Base-by-base conservation (phyloP, 2,329 filamentous ascomycete genomes). In the Metarhizium anisopliae region DNA sequence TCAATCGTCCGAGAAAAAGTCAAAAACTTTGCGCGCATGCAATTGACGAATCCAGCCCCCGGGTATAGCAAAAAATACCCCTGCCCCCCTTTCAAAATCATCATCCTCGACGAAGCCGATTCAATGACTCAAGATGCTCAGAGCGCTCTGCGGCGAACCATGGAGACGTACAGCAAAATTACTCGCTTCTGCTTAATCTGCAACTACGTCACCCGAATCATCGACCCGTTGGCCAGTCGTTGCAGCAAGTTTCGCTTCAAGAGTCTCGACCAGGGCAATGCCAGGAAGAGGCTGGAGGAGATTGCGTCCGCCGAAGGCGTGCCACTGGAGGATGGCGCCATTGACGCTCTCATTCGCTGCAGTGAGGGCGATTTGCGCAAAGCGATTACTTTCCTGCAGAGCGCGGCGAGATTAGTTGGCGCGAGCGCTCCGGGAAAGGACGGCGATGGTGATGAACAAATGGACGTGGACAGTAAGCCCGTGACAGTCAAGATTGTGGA, bases 61-160 rank as follows among this genome's bases (percentile, higher is more conserved):
- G 76, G 85, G 63, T 82, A 89, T 75, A 77, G 83, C 72, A 72
- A 78, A 58, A 74, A 86, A 67, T 96, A 95, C 66, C 92, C 94
- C 0, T 97, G 93, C 68, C 94, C 94, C 25, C 94, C 94, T 0
- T 99, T 96, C 78, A 99, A 99, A 76, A 96, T 99, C 68, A 93
- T 99, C 68, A 90, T 99, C 59, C 84, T 99, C 58, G 94, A 99
- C 72, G 94, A 99, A 75, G 94, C 94, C 62, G 94, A 99, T 70
- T 94, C 88, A 62, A 97, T 99, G 93, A 99, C 94, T 43, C 93
- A 97, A 71, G 95, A 99, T 73, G 94, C 94, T 13, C 94, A 99
- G 76, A 89, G 85, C 58, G 94, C 95, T 5, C 78, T 99, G 56
- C 82, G 94, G 61, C 82, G 95, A 55, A 99, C 94, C 2, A 99